Base-by-base conservation (phyloP, 495 filamentous ascomycete species). In the Oidiodendron maius region DNA sequence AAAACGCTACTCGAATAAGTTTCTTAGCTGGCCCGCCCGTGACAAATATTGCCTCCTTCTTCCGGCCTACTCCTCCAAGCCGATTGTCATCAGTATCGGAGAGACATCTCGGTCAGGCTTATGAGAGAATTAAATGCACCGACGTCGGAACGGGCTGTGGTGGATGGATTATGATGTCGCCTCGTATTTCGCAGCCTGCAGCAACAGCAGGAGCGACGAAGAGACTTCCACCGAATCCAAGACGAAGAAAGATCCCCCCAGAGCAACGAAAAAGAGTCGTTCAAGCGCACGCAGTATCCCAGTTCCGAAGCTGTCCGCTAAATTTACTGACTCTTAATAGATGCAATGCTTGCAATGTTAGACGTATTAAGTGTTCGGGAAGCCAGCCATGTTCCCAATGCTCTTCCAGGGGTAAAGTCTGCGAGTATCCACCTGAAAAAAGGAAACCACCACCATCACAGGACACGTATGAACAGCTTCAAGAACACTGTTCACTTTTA, bases 301-400 rank as follows among this genome's bases (percentile, higher is more conserved):
- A 18, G 6, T 46, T 8, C 28, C 8, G 8, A 32, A n/a, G 8
- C 8, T 34, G 11, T 18, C 12, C 2, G 15, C 43, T 34, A 21
- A 46, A 3, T 16, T 18, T 11, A 15, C n/a, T n/a, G n/a, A n/a
- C n/a, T n/a, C n/a, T n/a, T n/a, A 6, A 3, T 17, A 71, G 68
- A 16, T 71, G 68, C 58, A 70, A 71, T 50, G 57, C 53, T 46
- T 71, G 68, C 62, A 71, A 71, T 55, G 55, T 70, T 18, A 61
- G 63, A 13, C 66, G 67, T 41, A 65, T 67, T 52, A 71, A 68
- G 44, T 71, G 68, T 52, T 65, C 57, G n/a, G 68, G 68, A 23
- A 51, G 63, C 1, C 42, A 42, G 21, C 68, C 68, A 1, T 71
- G 68, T 50, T 24, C 40, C 8, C 61, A 65, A 44, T 70, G 69